Base-by-base conservation (phyloP, 495 filamentous ascomycete genomes). In the Pyrenula aspistea region DNA sequence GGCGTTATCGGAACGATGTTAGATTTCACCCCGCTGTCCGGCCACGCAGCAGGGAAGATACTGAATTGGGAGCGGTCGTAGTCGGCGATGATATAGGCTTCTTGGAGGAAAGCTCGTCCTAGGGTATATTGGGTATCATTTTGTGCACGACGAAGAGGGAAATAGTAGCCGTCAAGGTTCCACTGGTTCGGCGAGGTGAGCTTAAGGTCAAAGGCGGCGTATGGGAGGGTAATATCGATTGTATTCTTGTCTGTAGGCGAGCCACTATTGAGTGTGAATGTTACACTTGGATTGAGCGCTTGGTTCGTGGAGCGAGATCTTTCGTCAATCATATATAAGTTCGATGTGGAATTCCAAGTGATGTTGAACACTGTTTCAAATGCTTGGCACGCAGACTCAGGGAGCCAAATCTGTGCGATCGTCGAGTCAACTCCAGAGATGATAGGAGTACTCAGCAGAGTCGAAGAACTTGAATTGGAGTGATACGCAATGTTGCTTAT, bases 351-450 rank as follows among this genome's bases (percentile, higher is more conserved):
- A 62, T 82, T 73, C 53, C 70, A 71, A 1, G 55, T 66, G 0
- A 84, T 65, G 4, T 73, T 76, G 58, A 84, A 83, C 0, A 74
- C 72, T 31, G 64, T 54, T 61, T 82, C 78, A 56, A 84, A 84
- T 2, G 65, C 69, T 11, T 79, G 69, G 64, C 83, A 86, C 21
- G 81, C 73, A 8, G 67, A 60, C 48, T 65, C 57, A 12, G 84
- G 84, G 10, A 87, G 76, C 82, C 82, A 86, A 0, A 87, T 68
- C 53, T 79, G 80, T 0, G 84, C 79, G 0, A 84, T 82, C 1
- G 81, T 80, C 21, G 79, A 79, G 62, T 87, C 83, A 55, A 87
- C 77, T 53, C 78, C 60, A 20, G 78, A 78, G 12, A 64, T 65
- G n/a, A 79, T 68, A 12, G 73, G 72, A 58, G 77, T 58, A 15